phyloP scores from a whole-genome alignment of 352 stramenopile species.

The Pythium sp. region DNA sequence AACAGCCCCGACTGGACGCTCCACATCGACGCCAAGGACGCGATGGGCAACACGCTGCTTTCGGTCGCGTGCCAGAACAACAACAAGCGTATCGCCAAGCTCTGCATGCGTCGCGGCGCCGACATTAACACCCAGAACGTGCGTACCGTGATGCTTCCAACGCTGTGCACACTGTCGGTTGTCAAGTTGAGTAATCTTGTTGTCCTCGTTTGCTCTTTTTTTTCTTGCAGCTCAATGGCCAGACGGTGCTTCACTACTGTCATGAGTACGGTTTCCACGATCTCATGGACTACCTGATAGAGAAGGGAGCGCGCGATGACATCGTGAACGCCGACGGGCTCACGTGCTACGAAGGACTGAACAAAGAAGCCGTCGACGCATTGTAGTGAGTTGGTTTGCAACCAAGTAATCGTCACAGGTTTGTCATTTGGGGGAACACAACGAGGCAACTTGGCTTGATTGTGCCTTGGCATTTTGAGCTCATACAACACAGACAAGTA shows the following conservation, averaged over 20 bases:
- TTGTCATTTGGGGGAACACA: background rate
- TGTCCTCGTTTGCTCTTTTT: background rate
- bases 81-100: constrained; percentile 95
- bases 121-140: constrained; percentile 94
- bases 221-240: constrained; percentile 71
- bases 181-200: background rate
- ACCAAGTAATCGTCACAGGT: background rate
- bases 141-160: constrained; percentile 13
- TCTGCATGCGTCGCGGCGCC: constrained; percentile 89
- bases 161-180: background rate
- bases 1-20: constrained; percentile 90
- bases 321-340: constrained; percentile 92
- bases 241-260: constrained; percentile 92
- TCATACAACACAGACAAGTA: background rate
- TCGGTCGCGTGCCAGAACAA: constrained; percentile 94
- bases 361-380: constrained; percentile 76
- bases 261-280: constrained; percentile 94
- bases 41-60: constrained; percentile 91
- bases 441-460: background rate
- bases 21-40: constrained; percentile 90
- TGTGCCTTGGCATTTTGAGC: background rate
- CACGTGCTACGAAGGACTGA: constrained; percentile 94
- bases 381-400: constrained; percentile 31
- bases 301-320: constrained; percentile 92
- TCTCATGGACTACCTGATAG: constrained; percentile 92